phyloP scores from a whole-genome alignment of 2,329 filamentous ascomycete species.

The Coniochaeta prunicola region DNA sequence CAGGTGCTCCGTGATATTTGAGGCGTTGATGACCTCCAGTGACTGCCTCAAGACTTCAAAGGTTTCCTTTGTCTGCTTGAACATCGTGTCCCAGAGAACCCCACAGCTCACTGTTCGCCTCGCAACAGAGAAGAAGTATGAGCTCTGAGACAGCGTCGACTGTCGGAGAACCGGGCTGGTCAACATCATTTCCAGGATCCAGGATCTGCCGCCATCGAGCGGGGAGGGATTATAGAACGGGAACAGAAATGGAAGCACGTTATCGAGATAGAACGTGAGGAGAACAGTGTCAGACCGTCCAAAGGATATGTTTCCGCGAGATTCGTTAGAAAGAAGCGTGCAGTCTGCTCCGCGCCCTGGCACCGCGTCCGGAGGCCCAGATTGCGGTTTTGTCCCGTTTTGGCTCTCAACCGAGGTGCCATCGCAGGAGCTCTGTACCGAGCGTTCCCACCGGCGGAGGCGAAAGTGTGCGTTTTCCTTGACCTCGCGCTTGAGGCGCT shows the following conservation, averaged over 20 bases:
- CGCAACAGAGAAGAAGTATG: constrained; percentile 48
- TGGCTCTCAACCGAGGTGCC: not conserved
- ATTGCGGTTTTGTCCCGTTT: not conserved
- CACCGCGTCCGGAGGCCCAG: not conserved
- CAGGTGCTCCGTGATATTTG: constrained; percentile 16
- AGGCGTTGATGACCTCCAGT: constrained; percentile 19
- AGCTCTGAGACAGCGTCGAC: constrained; percentile 46
- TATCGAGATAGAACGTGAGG: constrained; percentile 54
- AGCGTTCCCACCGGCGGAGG: not conserved
- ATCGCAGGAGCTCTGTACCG: not conserved
- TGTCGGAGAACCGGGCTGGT: constrained; percentile 51
- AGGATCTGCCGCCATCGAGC: constrained; percentile 48
- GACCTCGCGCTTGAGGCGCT: constrained; percentile 48
- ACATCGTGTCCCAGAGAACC: constrained; percentile 12
- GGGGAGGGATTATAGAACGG: constrained; percentile 54
- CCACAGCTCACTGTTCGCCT: constrained; percentile 21
- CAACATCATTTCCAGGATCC: constrained; percentile 50
- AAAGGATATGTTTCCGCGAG: not conserved
- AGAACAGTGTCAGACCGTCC: constrained; percentile 21
- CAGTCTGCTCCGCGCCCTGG: not conserved
- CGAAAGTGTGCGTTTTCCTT: constrained; percentile 42
- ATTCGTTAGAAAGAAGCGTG: not conserved
- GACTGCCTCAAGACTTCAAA: constrained; percentile 18
- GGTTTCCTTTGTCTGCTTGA: constrained; percentile 20
- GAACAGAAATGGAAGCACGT: constrained; percentile 55